Evolutionary conservation across 129 eudicot species (phyloP).

Genomic region (Ambrosia trifida): DNA sequence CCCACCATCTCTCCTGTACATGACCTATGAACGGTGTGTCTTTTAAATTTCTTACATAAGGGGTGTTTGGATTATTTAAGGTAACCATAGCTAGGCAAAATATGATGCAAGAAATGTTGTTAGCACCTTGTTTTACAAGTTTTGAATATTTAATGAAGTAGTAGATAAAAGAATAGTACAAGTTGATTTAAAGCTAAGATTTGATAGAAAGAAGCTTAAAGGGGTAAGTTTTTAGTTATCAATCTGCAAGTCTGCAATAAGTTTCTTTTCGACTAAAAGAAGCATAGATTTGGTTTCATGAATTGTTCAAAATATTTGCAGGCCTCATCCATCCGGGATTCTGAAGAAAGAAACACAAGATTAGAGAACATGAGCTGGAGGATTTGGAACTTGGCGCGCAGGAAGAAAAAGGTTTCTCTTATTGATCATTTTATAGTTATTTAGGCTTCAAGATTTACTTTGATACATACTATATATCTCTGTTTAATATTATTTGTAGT

Average conservation of each 20-base stretch:
- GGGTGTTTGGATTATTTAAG: no score
- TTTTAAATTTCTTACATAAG: no score
- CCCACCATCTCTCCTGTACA: no score
- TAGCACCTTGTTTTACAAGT: neutral
- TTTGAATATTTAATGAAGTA: neutral
- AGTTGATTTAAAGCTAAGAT: neutral
- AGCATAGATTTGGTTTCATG: neutral
- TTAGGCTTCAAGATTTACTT: neutral
- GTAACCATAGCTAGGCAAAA: neutral
- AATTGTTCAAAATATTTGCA: slow-evolving; percentile 25
- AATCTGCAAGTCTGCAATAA: neutral
- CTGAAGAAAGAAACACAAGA: slow-evolving; percentile 87
- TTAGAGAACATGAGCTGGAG: slow-evolving; percentile 91
- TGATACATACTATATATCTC: no score
- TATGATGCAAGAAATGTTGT: slow-evolving; percentile 2
- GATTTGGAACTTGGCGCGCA: slow-evolving; percentile 92
- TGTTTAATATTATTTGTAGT: neutral
- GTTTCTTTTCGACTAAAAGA: no score
- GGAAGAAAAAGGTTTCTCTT: slow-evolving; percentile 63
- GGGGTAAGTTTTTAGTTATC: neutral
- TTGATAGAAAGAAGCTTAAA: neutral
- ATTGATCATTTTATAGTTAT: neutral
- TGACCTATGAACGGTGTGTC: no score
- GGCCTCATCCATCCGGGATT: slow-evolving; percentile 80
- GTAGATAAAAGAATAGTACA: neutral